Conservation (phyloP, 768 basidiomycete genomes). For the Fomitopsis pulvina region DNA sequence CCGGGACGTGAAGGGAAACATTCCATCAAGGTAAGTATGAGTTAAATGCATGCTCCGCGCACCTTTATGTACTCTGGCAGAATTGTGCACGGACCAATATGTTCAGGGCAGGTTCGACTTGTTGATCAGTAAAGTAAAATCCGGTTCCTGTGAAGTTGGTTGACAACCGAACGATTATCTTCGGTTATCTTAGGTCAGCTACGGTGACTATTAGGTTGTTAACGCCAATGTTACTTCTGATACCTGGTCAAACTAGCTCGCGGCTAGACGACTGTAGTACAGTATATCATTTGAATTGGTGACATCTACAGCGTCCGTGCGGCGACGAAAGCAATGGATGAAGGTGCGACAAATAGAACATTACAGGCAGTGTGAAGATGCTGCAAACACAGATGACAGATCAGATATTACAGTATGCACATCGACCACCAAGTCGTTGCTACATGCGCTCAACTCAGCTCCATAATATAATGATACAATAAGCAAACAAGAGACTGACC, state of each 20-base stretch:
- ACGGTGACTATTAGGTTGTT: no score
- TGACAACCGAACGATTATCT: no score
- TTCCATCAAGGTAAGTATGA: constrained; percentile 33
- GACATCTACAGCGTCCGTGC: neutral
- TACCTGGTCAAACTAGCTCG: neutral
- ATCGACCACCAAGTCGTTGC: constrained; percentile 5
- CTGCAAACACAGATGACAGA: constrained; percentile 13
- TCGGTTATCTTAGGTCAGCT: no score
- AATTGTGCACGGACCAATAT: constrained; percentile 23
- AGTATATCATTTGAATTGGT: neutral
- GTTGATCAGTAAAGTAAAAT: no score
- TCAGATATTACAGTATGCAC: constrained; percentile 14
- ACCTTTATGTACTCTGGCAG: constrained; percentile 14
- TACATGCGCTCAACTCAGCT: constrained; percentile 11
- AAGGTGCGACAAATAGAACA: constrained; percentile 1
- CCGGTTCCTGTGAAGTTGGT: no score
- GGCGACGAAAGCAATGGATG: neutral
- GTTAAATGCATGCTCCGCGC: constrained; percentile 6
- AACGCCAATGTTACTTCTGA: no score
- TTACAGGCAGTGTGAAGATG: constrained; percentile 7
- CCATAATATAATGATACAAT: constrained; percentile 13
- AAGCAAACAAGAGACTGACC: constrained; percentile 4
- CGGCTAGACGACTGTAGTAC: neutral
- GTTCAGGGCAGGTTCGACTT: constrained; percentile 23
- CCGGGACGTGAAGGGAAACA: constrained; percentile 31